Base-by-base conservation (phyloP, 805 yeast genomes). In the Yueomyces sinensis region DNA sequence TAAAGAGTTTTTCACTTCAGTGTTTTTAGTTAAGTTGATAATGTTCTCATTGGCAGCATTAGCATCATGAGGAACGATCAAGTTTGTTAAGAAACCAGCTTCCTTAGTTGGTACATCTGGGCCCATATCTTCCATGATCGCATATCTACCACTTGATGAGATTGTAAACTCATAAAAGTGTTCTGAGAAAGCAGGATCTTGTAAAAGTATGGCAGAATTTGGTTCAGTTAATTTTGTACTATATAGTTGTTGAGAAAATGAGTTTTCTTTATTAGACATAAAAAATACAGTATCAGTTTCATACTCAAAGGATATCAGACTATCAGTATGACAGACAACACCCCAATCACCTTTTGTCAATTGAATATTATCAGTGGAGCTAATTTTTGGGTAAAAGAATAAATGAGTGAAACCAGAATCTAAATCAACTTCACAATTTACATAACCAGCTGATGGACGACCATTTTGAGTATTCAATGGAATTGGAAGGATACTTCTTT, bases 201-300 rank as follows among this genome's bases (percentile, higher is more conserved):
- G 55, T 5, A 44, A 27, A 3, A 46, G 13, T 3, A 20, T 23
- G 1, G 17, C 29, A 37, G 55, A 30, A 3, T 45, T 35, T 4
- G 29, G 13, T 4, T 36, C 34, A 13, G 19, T 30, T 22, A 80
- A 43, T 14, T 61, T 54, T 2, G 71, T 68, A 1, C 70, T 58
- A 50, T 71, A 74, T 5, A 82, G 44, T 39, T 79, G 84, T 43
- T 77, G 68, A 38, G 74, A 72, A 42, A 75, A 61, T 6, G 47
- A 34, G 5, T 43, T 40, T 14, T 41, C 38, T 7, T 65, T 61
- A 40, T 83, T 77, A 14, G 80, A 70, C 4, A 65, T 46, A 45
- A 76, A 79, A 46, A 68, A 77, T 3, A 81, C 55, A 5, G 56
- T 51, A 35, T 70, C 62, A 3, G 54, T 56, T n/a, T 56, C 63